phyloP scores from a whole-genome alignment of 192 early-diverging fungal genomes.

The Coemansia furcata region DNA sequence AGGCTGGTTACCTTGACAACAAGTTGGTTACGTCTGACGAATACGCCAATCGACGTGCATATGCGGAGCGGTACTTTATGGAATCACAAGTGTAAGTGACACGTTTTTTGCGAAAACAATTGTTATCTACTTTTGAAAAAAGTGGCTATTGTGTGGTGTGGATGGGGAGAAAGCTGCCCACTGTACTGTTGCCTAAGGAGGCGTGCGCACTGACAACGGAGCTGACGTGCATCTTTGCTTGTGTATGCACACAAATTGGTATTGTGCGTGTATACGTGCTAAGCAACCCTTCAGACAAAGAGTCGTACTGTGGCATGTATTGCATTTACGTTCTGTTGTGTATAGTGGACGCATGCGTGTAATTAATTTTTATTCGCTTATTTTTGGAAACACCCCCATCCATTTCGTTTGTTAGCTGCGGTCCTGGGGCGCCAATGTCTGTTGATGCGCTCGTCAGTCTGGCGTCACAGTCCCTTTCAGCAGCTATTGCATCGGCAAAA shows the following conservation, averaged over 20 bases:
- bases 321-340: not conserved
- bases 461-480: conserved; percentile 12
- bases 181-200: not conserved
- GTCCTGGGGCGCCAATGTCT: conserved; percentile 10
- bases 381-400: conserved; percentile 3
- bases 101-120: not conserved
- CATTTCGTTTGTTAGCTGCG: conserved; percentile 15
- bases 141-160: not conserved
- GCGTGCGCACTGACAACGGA: not conserved
- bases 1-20: conserved; percentile 11
- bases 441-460: conserved; percentile 10
- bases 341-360: not conserved
- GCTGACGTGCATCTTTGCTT: not conserved
- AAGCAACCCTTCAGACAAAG: not conserved
- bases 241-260: not conserved
- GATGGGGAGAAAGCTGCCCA: not conserved
- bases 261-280: not conserved
- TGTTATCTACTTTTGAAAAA: not conserved
- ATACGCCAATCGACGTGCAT: conserved; percentile 4
- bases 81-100: conserved; percentile 18
- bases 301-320: conserved; percentile 5
- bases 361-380: not conserved
- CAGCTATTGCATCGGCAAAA: conserved; percentile 1
- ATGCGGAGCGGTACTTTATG: conserved; percentile 14
- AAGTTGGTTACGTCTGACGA: not conserved